A percentile compares a stretch with the other conserved stretches of the same genome.
Evolutionary conservation across 768 basidiomycete species (phyloP).

Genomic region (Cystofilobasidium bisporidii): DNA sequence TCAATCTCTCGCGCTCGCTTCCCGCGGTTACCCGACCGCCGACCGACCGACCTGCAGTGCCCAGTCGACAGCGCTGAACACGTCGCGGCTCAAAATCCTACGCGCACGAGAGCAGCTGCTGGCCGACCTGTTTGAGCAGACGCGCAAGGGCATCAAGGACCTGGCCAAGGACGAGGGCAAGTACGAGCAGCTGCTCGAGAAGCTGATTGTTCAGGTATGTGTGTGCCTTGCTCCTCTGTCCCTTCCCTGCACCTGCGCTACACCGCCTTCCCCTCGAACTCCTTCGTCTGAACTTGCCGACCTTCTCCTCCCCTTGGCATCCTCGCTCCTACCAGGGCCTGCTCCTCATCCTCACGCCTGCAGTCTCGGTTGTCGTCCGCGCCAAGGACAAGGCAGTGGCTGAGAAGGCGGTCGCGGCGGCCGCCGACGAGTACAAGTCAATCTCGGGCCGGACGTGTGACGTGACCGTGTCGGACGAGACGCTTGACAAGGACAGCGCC

Average conservation of each 20-base stretch:
- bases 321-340: conserved; percentile 46
- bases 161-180: conserved; percentile 57
- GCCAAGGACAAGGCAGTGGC: conserved; percentile 56
- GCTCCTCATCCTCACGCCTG: conserved; percentile 68
- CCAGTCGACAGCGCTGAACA: conserved; percentile 92
- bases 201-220: conserved; percentile 63
- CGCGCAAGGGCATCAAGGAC: conserved; percentile 55
- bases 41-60: conserved; percentile 48
- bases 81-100: conserved; percentile 79
- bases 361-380: conserved; percentile 57
- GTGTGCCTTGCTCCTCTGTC: neutral
- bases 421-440: conserved; percentile 59
- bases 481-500: conserved; percentile 64
- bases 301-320: neutral
- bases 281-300: neutral
- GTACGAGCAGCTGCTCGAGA: conserved; percentile 74
- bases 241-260: neutral
- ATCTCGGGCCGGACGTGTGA: conserved; percentile 61
- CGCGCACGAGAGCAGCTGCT: conserved; percentile 86
- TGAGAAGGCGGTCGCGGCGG: conserved; percentile 55
- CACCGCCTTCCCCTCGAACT: neutral
- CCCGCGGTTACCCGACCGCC: neutral
- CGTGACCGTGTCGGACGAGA: conserved; percentile 51
- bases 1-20: neutral
- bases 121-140: conserved; percentile 71